Conservation (phyloP, 2,329 filamentous ascomycete genomes). For the Sclerotiophoma versabilis region DNA sequence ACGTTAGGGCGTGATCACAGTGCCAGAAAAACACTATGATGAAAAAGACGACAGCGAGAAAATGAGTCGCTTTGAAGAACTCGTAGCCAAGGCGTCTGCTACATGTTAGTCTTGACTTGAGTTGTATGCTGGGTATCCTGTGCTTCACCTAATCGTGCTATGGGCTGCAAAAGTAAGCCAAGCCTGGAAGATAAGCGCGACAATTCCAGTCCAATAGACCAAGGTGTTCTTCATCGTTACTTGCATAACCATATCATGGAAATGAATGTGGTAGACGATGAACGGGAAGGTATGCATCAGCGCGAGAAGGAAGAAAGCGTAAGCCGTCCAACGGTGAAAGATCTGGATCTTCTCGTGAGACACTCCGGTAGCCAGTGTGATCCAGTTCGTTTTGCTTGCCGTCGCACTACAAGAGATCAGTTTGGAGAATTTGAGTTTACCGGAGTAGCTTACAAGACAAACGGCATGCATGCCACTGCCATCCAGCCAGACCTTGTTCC, state of each 20-base stretch:
- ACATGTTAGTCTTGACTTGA: not conserved
- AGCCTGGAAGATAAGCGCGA: slow-evolving; percentile 61
- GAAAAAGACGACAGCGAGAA: slow-evolving; percentile 61
- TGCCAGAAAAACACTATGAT: slow-evolving; percentile 68
- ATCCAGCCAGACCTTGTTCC: slow-evolving; percentile 41
- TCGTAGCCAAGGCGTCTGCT: slow-evolving; percentile 63
- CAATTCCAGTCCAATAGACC: slow-evolving; percentile 64
- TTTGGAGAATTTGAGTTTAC: not conserved
- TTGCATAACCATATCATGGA: slow-evolving; percentile 59
- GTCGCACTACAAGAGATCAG: slow-evolving; percentile 46
- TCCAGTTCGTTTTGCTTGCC: slow-evolving; percentile 63
- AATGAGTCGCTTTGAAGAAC: slow-evolving; percentile 67
- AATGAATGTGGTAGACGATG: slow-evolving; percentile 60
- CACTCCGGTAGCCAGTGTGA: slow-evolving; percentile 62
- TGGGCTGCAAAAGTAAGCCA: slow-evolving; percentile 64
- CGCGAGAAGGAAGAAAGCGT: slow-evolving; percentile 63
- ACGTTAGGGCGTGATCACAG: slow-evolving; percentile 62
- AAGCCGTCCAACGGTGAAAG: slow-evolving; percentile 38
- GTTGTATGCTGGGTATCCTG: not conserved
- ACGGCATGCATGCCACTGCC: slow-evolving; percentile 39
- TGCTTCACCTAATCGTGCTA: slow-evolving; percentile 56
- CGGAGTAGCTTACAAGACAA: slow-evolving; percentile 28
- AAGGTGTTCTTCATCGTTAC: slow-evolving; percentile 37
- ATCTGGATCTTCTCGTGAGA: slow-evolving; percentile 64
- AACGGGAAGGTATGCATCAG: slow-evolving; percentile 68